phyloP scores from a whole-genome alignment of 1,139 yeast species.

The Magnusiomyces clavatus region DNA sequence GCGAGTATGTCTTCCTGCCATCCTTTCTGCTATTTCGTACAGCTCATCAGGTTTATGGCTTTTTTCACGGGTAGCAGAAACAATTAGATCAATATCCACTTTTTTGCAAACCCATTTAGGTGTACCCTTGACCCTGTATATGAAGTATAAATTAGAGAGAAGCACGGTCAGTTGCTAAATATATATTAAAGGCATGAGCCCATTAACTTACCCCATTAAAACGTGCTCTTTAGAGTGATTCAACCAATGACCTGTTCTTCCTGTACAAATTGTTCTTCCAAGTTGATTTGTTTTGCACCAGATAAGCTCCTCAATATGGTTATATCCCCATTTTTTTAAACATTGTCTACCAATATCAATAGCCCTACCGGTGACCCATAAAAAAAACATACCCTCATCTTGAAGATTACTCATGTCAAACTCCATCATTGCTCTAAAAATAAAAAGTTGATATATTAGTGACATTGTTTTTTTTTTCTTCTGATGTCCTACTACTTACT shows the following conservation, averaged over 20 bases:
- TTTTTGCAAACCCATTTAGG: constrained; percentile 65
- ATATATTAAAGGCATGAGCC: background rate
- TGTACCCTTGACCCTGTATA: constrained; percentile 52
- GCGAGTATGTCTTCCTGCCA: constrained; percentile 67
- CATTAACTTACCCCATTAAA: constrained; percentile 49
- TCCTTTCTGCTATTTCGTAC: constrained; percentile 76
- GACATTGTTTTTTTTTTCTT: background rate
- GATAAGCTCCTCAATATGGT: constrained; percentile 65
- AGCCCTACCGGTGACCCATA: constrained; percentile 95
- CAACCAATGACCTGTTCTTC: constrained; percentile 95
- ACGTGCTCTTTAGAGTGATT: constrained; percentile 92
- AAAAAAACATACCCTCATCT: constrained; percentile 70
- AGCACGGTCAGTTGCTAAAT: background rate
- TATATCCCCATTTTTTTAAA: constrained; percentile 74
- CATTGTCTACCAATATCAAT: constrained; percentile 81
- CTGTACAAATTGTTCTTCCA: constrained; percentile 83
- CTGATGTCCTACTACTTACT: constrained; percentile 15
- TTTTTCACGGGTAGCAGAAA: constrained; percentile 79
- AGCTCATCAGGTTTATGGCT: constrained; percentile 85
- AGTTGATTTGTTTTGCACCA: constrained; percentile 91
- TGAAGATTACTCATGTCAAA: constrained; percentile 64
- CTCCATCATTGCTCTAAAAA: constrained; percentile 45
- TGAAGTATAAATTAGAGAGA: background rate
- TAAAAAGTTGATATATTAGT: background rate
- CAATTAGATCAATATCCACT: constrained; percentile 68